Conservation (phyloP, 2,329 filamentous ascomycete genomes). For the Colletotrichum abscissum region DNA sequence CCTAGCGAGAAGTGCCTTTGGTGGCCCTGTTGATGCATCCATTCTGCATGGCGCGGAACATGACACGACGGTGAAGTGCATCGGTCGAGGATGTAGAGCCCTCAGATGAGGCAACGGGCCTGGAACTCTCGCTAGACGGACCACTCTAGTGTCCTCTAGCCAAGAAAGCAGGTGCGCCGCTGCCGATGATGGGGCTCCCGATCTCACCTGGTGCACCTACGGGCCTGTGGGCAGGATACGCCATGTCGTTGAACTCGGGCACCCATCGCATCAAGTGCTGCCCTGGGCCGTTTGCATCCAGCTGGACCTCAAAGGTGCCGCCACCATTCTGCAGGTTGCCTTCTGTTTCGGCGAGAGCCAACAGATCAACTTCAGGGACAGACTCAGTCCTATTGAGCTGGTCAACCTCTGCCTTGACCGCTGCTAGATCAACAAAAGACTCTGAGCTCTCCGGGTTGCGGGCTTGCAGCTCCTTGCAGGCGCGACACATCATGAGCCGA, state of each 20-base stretch:
- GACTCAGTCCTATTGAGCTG: conserved; percentile 37
- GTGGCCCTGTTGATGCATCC: conserved; percentile 7
- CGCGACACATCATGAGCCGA: conserved; percentile 79
- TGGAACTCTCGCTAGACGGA: conserved; percentile 4
- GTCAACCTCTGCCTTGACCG: conserved; percentile 70
- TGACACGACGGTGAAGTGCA: not conserved
- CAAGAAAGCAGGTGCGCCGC: conserved; percentile 45
- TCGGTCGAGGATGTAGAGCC: not conserved
- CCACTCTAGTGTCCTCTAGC: conserved; percentile 32
- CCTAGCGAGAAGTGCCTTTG: not conserved
- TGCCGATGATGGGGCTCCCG: conserved; percentile 70
- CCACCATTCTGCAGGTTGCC: conserved; percentile 89
- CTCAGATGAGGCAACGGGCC: not conserved
- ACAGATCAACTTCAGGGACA: conserved; percentile 73
- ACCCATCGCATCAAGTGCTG: conserved; percentile 65
- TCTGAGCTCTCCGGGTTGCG: conserved; percentile 56
- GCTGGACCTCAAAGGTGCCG: conserved; percentile 81
- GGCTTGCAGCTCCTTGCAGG: conserved; percentile 73
- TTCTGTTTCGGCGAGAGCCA: conserved; percentile 90
- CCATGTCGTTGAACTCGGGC: conserved; percentile 57
- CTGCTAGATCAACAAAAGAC: conserved; percentile 76
- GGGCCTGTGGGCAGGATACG: conserved; percentile 53
- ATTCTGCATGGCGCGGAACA: conserved; percentile 21
- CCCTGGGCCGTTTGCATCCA: conserved; percentile 54
- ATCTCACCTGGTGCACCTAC: conserved; percentile 75